Evolutionary conservation across 345 rosid genomes (phyloP), one percentile per base, ranked within the genome.

Genomic region (Firmiana major): DNA sequence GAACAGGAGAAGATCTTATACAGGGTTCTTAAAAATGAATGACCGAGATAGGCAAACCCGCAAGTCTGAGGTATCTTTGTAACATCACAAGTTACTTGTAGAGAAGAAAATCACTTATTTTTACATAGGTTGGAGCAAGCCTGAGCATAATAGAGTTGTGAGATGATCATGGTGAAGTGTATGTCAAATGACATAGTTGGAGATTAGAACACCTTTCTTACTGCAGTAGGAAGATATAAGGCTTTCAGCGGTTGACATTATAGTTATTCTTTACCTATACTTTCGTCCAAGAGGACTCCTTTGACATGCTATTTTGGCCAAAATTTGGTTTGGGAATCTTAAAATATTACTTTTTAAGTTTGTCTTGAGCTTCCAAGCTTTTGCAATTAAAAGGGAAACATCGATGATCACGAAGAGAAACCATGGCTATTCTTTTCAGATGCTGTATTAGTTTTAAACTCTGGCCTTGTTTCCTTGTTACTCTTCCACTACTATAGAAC

Each of bases 1-100:
- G 85, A 89, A 65, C 85, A 92, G 84, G 86, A 90, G 92, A 85
- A 87, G 90, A 80, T 84, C 82, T 4, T 86, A 90, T 80, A 70
- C 87, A 0, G 91, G 87, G 75, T 55, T 83, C 55, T 51, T 84
- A 76, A 91, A 89, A 71, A 54, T 49, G 62, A 90, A 53, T 68
- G 89, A 80, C 58, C 87, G 84, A 22, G 91, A 90, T 79, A 76
- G 87, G 81, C 81, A 84, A 79, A 64, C 77, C 34, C 89, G 80
- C 58, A 82, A 71, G 48, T 82, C 81, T 15, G 92, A 91, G 49
- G 76, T 81, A 74, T 88, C 84, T 72, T 81, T 59, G 77, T 77
- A 77, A 76, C 83, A 54, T 63, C 38, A 53, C 38, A 46, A 68
- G 58, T 42, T 24, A 46, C 43, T 51, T 38, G 13, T 66, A 63